Base-by-base conservation (phyloP, 768 basidiomycete species). In the Macrolepiota dolichaula region DNA sequence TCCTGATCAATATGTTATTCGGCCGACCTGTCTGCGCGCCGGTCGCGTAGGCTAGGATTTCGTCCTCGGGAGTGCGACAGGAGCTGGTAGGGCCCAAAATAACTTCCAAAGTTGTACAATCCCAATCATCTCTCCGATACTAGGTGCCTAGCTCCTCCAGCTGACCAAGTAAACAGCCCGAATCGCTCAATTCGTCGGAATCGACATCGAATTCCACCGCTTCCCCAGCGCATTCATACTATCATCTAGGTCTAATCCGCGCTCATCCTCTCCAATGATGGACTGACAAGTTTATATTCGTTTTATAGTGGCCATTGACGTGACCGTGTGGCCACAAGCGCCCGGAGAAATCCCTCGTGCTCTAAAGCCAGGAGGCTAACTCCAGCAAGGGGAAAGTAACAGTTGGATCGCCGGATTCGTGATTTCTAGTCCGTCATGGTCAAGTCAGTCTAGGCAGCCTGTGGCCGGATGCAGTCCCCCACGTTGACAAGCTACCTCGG, bases 231-330 rank as follows among this genome's bases (percentile, higher is more conserved):
- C 47, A 25, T 11, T 9, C 1, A 13, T 24, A 9, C 25, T 49
- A 24, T 24, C 47, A 22, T 12, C 22, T 24, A 4, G 4, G 22
- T 49, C 22, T 24, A 27, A 12, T 49, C 47, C 25, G 47, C 25
- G 12, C 47, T 27, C 47, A 27, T 25, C 17, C 59, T 67, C 4
- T 65, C 65, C 11, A 27, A 22, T 13, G 60, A 62, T 69, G 68
- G 68, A 56, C n/a, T 19, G 55, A 62, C 29, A 51, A 51, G 3
- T 69, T 69, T 51, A 55, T 52, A 5, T 63, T 65, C 27, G 64
- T 66, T 55, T 69, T 44, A 57, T 68, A 17, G 53, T 44, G 19
- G 62, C 65, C 46, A 59, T 69, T 15, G 57, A 61, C 24, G 60
- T 61, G 19, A 44, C 59, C 10, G 64, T 66, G 12, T 69, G 68